These are phyloP conservation scores for Plasmodium knowlesi DNA, from an alignment of 169 alveolate species.

Conservation along the genomic window DNA sequence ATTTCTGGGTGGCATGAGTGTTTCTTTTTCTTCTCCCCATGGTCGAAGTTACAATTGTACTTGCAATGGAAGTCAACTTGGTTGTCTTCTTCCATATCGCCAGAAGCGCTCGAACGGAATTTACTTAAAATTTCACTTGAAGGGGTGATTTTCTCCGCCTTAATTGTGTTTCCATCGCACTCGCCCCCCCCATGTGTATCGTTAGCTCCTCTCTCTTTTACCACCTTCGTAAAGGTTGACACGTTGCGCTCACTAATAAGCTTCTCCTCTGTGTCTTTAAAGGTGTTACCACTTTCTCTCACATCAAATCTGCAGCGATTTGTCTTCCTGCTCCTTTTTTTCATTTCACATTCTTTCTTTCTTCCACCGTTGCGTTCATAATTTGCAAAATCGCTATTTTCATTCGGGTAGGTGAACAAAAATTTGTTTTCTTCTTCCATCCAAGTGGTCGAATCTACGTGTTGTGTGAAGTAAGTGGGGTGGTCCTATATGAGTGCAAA, in stretches of 20 bases:
- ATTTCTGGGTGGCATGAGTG: not conserved
- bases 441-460: not conserved
- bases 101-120: not conserved
- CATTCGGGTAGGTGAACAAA: constrained; percentile 12
- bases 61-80: not conserved
- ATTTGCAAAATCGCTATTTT: constrained; percentile 4
- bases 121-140: not conserved
- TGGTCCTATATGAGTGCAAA: not conserved
- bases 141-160: not conserved
- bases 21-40: not conserved
- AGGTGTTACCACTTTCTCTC: not conserved
- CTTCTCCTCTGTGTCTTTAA: not conserved
- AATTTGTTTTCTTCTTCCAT: not conserved
- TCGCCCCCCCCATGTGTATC: not conserved
- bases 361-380: not conserved
- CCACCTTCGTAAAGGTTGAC: not conserved
- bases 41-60: not conserved
- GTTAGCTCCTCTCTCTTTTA: not conserved
- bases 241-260: not conserved
- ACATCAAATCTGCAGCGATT: not conserved
- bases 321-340: not conserved
- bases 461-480: not conserved
- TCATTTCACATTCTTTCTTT: not conserved
- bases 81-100: not conserved
- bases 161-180: not conserved